Base-by-base conservation (phyloP, 768 basidiomycete genomes). In the Polyporus arcularius region DNA sequence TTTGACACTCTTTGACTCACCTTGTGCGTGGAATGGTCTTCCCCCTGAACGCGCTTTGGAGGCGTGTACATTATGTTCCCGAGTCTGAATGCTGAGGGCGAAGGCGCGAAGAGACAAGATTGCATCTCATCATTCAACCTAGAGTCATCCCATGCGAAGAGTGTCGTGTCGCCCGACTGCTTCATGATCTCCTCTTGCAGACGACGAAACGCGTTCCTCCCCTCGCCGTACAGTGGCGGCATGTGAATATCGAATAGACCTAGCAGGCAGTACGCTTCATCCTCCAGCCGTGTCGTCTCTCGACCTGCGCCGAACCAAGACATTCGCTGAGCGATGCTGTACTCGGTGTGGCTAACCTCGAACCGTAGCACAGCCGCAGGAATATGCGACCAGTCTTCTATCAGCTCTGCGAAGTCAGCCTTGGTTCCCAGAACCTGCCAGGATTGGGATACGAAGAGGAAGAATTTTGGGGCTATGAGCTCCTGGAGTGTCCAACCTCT, bases 181-280 rank as follows among this genome's bases (percentile, higher is more conserved):
- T 26, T n/a, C 53, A 55, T 45, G 40, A 55, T 55, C 32, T 32
- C 53, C 40, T 41, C 16, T n/a, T 41, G 38, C 53, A 55, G 39
- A n/a, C 53, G 14, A 15, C 18, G 26, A 10, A 55, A 55, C 42
- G 53, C 53, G 12, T 30, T 30, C 12, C 28, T 5, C 4, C 53
- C 53, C 40, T 55, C 53, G 14, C 53, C 40, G 26, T 55, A 55
- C 6, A 30, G n/a, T 14, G 39, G 16, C 4, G 38, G 26, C 16
- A 55, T 14, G 53, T 40, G 14, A 39, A 55, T 28, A 16, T 21
- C 53, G 28, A 55, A 55, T 1, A 55, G 15, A 10, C 53, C 53
- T 2, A 55, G 15, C 16, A 55, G 39, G 38, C 32, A 55, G 28
- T 55, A 55, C 26, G 53, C 53, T 39, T 38, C 39, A 28, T 55